Base-by-base conservation (phyloP, 2,329 filamentous ascomycete genomes). In the Neonectria faginata region DNA sequence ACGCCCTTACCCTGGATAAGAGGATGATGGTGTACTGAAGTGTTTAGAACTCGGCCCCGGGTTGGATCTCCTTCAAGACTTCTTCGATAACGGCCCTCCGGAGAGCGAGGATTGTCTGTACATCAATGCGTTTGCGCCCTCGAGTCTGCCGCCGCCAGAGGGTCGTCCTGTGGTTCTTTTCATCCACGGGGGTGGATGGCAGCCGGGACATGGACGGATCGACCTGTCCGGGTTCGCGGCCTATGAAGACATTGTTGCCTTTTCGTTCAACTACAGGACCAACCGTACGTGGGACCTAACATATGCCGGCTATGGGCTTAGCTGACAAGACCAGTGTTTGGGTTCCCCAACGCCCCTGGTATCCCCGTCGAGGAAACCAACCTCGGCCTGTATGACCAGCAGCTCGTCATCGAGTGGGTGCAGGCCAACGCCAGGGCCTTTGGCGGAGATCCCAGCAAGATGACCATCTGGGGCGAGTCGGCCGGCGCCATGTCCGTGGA, bases 291-390 rank as follows among this genome's bases (percentile, higher is more conserved):
- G 14, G 8, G 18, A 4, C 18, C 5, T 39, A 8, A 1, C 2
- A 9, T 50, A 9, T 1, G 5, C 10, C 5, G 7, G 11, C 11
- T 1, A 7, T 4, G 3, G 11, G 4, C 1, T 10, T 51, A 2
- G n/a, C 60, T 65, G 5, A 51, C 9, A 9, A 7, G 5, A 2
- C 5, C 25, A 76, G 74, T 74, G 7, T 73, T 76, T 48, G 84
- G 84, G 2, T 87, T 86, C 65, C 72, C 85, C 8, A 79, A 79
- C 50, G 77, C 80, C 0, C 78, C 74, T 14, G 76, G 82, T 44
- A 76, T 83, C 10, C 61, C 77, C 2, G 68, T 70, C 0, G 74
- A 77, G 22, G 77, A 82, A 1, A 79, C 61, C 7, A 77, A 76
- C 33, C 66, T 76, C 9, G 71, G 74, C 4, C 27, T 76, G 0